These are phyloP conservation scores for Leccinum boreale DNA, from an alignment of 768 basidiomycete species.

Conservation along the genomic window DNA sequence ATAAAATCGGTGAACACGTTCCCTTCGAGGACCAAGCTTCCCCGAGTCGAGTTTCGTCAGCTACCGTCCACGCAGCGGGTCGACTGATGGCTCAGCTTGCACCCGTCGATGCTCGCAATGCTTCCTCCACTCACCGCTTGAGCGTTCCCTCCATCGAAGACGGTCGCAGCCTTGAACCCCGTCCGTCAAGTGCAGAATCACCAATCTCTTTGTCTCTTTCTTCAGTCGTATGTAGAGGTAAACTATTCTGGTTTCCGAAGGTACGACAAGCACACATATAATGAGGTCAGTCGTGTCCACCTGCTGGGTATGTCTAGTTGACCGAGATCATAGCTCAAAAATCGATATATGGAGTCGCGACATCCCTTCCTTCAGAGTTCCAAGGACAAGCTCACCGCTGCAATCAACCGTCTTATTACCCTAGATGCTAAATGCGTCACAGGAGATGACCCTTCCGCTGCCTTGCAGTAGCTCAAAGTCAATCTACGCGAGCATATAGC, in stretches of 20 bases:
- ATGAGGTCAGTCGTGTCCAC: slow-evolving; percentile 47
- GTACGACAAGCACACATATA: slow-evolving; percentile 51
- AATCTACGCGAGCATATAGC: slow-evolving; percentile 93
- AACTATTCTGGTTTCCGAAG: slow-evolving; percentile 88
- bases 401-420: slow-evolving; percentile 56
- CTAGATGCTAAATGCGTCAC: slow-evolving; percentile 87
- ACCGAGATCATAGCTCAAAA: slow-evolving; percentile 45
- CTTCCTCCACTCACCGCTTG: slow-evolving; percentile 19
- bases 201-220: slow-evolving; percentile 72
- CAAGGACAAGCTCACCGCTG: slow-evolving; percentile 58
- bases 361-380: slow-evolving; percentile 65
- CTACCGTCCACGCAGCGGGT: slow-evolving; percentile 21
- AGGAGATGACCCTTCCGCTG: slow-evolving; percentile 41
- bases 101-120: slow-evolving; percentile 6
- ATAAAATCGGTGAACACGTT: slow-evolving; percentile 22
- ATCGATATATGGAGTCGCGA: too few relatives aligned
- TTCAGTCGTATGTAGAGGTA: slow-evolving; percentile 82
- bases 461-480: too few relatives aligned
- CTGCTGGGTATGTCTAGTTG: background rate
- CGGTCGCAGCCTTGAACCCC: slow-evolving; percentile 34
- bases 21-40: slow-evolving; percentile 26
- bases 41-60: slow-evolving; percentile 28
- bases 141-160: too few relatives aligned
- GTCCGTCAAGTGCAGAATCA: slow-evolving; percentile 73
- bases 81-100: slow-evolving; percentile 6